phyloP scores from a whole-genome alignment of 768 basidiomycete species.

The Termitomyces sp. region DNA sequence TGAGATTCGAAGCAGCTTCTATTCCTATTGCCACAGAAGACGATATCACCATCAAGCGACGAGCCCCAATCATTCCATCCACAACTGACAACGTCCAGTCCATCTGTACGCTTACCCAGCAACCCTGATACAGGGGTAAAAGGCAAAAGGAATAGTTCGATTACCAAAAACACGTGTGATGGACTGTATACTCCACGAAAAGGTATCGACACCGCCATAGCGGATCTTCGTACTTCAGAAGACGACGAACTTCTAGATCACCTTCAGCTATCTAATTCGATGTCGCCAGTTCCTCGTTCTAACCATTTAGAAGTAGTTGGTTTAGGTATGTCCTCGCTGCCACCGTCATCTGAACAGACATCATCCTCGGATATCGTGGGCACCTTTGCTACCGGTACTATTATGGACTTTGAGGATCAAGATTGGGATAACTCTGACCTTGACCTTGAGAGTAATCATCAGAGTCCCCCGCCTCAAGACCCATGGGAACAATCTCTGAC shows the following conservation, averaged over 20 bases:
- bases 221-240: background rate
- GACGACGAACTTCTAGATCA: background rate
- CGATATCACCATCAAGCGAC: background rate
- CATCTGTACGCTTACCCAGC: background rate
- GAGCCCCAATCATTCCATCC: background rate
- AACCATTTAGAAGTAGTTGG: background rate
- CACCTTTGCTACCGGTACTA: background rate
- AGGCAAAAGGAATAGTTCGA: background rate
- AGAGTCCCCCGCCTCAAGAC: background rate
- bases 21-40: background rate
- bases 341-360: slow-evolving; percentile 10
- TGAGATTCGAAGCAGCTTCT: background rate
- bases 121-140: background rate
- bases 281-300: background rate
- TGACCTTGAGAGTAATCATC: background rate
- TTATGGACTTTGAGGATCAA: background rate
- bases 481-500: background rate
- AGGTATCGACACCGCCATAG: background rate
- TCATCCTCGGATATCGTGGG: background rate
- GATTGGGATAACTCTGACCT: background rate
- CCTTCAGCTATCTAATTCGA: background rate
- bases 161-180: background rate
- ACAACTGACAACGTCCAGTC: background rate
- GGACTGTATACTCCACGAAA: background rate
- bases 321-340: slow-evolving; percentile 1